Evolutionary conservation across 306 rosid genomes (phyloP).

Genomic region (Vicia sativa): DNA sequence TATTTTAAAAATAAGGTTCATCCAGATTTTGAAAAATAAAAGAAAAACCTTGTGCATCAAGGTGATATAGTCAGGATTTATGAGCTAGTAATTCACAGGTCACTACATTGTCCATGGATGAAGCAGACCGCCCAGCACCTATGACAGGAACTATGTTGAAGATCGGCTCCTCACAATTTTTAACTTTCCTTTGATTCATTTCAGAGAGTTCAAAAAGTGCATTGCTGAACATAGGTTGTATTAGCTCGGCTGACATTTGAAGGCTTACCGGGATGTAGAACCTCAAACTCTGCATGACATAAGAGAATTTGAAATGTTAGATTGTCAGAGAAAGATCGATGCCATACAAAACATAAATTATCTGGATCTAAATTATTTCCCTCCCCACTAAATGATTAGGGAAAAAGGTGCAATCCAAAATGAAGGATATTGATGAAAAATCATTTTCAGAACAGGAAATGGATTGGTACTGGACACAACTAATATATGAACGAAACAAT

Average conservation of each 20-base stretch:
- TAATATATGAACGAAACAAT: conserved; percentile 12
- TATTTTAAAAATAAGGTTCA: background rate
- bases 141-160: conserved; percentile 88
- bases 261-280: conserved; percentile 67
- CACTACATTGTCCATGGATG: conserved; percentile 63
- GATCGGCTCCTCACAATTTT: conserved; percentile 55
- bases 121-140: conserved; percentile 68
- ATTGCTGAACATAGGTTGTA: conserved; percentile 53
- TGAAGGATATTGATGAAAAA: background rate
- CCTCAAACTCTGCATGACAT: conserved; percentile 66
- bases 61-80: conserved; percentile 47
- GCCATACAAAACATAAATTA: conserved; percentile 2
- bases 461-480: conserved; percentile 8
- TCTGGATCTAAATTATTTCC: conserved; percentile 19
- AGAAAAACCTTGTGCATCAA: background rate
- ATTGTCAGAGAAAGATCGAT: background rate
- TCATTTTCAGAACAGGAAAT: conserved; percentile 13
- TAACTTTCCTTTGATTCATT: conserved; percentile 43
- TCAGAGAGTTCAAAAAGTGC: conserved; percentile 64
- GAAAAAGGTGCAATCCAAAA: conserved; percentile 33
- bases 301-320: conserved; percentile 13
- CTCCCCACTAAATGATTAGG: conserved; percentile 9
- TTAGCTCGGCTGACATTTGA: conserved; percentile 51
- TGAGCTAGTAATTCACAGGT: conserved; percentile 82
- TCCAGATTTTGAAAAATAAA: background rate